A percentile compares a stretch with the other conserved stretches of the same genome.
Conservation (phyloP, 441 rosid genomes). For the Populus hybrid region DNA sequence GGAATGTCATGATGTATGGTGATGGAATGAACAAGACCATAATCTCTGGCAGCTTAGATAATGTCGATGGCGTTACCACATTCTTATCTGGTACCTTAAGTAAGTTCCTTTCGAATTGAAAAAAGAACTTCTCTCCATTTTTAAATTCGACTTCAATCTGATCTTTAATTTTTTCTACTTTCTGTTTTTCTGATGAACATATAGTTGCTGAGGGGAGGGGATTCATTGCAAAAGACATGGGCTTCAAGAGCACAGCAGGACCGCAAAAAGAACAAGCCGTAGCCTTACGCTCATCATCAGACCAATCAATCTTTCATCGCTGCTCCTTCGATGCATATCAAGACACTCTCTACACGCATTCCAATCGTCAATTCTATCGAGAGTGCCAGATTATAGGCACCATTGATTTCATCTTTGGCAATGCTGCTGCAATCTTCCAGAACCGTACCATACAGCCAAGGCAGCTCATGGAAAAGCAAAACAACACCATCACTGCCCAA, state of each 20-base stretch:
- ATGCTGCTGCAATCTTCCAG: conserved; percentile 24
- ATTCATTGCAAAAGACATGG: conserved; percentile 30
- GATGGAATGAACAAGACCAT: conserved; percentile 48
- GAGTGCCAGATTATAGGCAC: conserved; percentile 24
- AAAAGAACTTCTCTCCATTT: not conserved
- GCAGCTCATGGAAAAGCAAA: conserved; percentile 18
- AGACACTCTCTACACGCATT: conserved; percentile 24
- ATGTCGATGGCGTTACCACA: conserved; percentile 49
- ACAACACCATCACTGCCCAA: conserved; percentile 24
- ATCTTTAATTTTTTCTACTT: not conserved
- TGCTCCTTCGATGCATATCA: conserved; percentile 30
- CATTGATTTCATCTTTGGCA: conserved; percentile 31
- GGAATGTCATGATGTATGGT: conserved; percentile 50
- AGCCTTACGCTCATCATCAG: conserved; percentile 31
- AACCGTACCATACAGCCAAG: conserved; percentile 22
- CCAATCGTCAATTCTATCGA: conserved; percentile 26
- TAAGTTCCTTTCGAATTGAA: conserved; percentile 7
- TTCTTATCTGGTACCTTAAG: conserved; percentile 55
- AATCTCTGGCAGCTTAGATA: conserved; percentile 44
- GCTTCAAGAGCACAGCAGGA: conserved; percentile 32
- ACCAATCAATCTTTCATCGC: conserved; percentile 25
- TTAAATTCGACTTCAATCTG: not conserved
- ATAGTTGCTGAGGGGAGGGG: conserved; percentile 29
- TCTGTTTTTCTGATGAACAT: not conserved
- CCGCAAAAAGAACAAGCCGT: conserved; percentile 36